phyloP scores from a whole-genome alignment of 805 yeast genomes.

The Candida broadrunensis region DNA sequence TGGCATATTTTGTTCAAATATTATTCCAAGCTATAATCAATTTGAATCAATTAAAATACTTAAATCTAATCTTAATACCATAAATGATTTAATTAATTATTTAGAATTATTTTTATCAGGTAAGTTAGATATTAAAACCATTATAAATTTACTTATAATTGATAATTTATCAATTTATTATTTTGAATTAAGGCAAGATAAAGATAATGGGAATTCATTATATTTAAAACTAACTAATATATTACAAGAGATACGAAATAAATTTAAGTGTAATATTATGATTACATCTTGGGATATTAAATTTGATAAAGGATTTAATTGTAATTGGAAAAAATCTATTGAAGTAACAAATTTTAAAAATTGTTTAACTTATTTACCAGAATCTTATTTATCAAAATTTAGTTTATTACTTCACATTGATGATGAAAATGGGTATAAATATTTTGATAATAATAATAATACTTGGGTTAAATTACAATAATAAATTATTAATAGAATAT shows the following conservation, averaged over 20 bases:
- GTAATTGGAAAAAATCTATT: not conserved
- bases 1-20: not conserved
- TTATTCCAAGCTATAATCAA: not conserved
- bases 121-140: not conserved
- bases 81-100: not conserved
- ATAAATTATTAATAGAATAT: not conserved
- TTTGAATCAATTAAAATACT: not conserved
- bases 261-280: constrained; percentile 21
- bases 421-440: not conserved
- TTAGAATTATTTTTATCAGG: not conserved
- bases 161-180: constrained; percentile 28
- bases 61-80: not conserved
- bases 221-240: not conserved
- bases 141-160: constrained; percentile 11
- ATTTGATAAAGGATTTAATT: constrained; percentile 4
- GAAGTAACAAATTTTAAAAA: not conserved
- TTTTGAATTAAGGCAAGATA: constrained; percentile 19
- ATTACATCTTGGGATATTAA: constrained; percentile 14
- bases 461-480: not conserved
- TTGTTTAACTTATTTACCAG: not conserved
- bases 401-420: not conserved
- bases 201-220: not conserved
- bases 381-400: not conserved
- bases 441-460: not conserved
- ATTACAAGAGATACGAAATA: constrained; percentile 9